These are phyloP conservation scores for Cruciata laevipes DNA, from an alignment of 257 asterid genomes.

Conservation along the genomic window DNA sequence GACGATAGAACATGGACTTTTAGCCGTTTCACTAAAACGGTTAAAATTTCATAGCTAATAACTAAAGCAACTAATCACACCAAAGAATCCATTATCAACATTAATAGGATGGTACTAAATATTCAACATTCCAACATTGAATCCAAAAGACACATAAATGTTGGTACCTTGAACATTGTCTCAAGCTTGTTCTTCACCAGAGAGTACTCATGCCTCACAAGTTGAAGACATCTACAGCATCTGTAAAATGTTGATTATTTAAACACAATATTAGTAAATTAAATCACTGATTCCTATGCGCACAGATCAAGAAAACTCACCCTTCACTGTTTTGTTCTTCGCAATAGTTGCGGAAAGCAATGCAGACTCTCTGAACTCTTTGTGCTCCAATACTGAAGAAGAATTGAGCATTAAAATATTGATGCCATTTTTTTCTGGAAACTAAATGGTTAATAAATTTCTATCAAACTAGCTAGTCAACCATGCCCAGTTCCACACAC, in stretches of 20 bases:
- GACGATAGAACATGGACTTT: too few species aligned
- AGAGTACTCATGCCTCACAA: conserved; percentile 48
- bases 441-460: not conserved
- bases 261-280: not conserved
- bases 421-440: conserved; percentile 1
- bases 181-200: conserved; percentile 73
- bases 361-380: conserved; percentile 30
- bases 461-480: not conserved
- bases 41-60: too few species aligned
- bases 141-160: too few species aligned
- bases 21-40: too few species aligned
- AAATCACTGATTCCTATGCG: not conserved
- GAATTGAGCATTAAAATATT: too few species aligned
- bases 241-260: conserved; percentile 29
- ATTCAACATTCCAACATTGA: too few species aligned
- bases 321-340: conserved; percentile 66
- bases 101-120: too few species aligned
- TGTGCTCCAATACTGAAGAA: conserved; percentile 33
- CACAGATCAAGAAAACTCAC: conserved; percentile 31
- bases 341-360: conserved; percentile 52
- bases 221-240: conserved; percentile 65
- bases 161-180: conserved; percentile 56
- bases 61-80: too few species aligned
- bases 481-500: not conserved
- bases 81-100: too few species aligned